phyloP scores from a whole-genome alignment of 1,284 basidiomycete species.

The Moesziomyces aphidis region DNA sequence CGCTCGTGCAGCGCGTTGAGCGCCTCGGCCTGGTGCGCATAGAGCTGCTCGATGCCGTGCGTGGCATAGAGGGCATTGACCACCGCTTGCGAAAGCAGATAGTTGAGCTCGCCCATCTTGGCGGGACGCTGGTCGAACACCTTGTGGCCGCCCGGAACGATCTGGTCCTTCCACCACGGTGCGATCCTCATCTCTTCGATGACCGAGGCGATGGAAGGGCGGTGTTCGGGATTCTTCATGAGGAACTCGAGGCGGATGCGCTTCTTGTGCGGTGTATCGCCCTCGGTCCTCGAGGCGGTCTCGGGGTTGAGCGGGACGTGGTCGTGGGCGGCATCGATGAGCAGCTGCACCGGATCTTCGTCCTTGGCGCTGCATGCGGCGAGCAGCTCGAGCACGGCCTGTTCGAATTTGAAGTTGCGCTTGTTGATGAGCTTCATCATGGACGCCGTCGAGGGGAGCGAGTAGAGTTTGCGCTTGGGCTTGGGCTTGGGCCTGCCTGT shows the following conservation, averaged over 20 bases:
- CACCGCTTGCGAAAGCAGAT: slow-evolving; percentile 70
- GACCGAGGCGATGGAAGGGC: slow-evolving; percentile 51
- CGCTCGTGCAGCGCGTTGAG: slow-evolving; percentile 76
- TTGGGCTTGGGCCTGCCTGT: slow-evolving; percentile 19
- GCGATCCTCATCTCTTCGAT: slow-evolving; percentile 57
- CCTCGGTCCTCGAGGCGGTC: slow-evolving; percentile 27
- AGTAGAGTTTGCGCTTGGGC: slow-evolving; percentile 43
- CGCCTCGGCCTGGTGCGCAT: slow-evolving; percentile 82
- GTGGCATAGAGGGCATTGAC: slow-evolving; percentile 75
- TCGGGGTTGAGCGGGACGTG: slow-evolving; percentile 61
- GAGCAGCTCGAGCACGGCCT: slow-evolving; percentile 61
- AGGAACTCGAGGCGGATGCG: slow-evolving; percentile 59
- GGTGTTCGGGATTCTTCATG: slow-evolving; percentile 55
- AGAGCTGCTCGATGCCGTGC: slow-evolving; percentile 77
- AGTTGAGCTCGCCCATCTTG: slow-evolving; percentile 48
- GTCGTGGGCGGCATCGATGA: slow-evolving; percentile 60
- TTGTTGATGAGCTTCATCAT: slow-evolving; percentile 65
- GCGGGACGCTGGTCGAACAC: slow-evolving; percentile 53
- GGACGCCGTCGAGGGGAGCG: slow-evolving; percentile 47
- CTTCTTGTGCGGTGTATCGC: slow-evolving; percentile 58
- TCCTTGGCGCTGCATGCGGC: slow-evolving; percentile 57
- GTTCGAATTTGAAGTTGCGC: slow-evolving; percentile 63
- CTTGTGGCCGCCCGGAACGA: slow-evolving; percentile 63
- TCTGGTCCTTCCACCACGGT: slow-evolving; percentile 66
- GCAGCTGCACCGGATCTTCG: slow-evolving; percentile 60